Conservation (phyloP, 305 asterid species). For the Fraxinus greggii region DNA sequence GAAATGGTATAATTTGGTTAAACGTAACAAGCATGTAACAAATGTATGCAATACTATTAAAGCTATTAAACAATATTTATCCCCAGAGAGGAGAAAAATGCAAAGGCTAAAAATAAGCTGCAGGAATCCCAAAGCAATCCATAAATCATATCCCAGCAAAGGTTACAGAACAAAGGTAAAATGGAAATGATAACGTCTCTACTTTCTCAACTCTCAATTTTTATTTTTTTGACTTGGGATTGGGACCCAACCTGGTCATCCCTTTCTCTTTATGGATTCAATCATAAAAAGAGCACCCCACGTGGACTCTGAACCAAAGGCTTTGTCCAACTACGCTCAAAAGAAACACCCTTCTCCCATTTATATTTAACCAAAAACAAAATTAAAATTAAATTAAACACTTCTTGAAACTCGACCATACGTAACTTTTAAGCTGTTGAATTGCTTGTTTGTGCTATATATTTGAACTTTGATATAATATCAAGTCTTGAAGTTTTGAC, state of each 20-base stretch:
- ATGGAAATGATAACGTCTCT: slow-evolving; percentile 14
- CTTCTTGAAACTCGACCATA: neutral
- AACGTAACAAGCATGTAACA: neutral
- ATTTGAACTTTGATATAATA: neutral
- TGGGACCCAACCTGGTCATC: slow-evolving; percentile 40
- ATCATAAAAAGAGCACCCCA: slow-evolving; percentile 56
- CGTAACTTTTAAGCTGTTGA: neutral
- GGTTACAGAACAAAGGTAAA: slow-evolving; percentile 6
- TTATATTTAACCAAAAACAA: neutral
- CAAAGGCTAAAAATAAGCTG: neutral
- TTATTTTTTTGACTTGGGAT: slow-evolving; percentile 31
- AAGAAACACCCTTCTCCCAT: slow-evolving; percentile 14
- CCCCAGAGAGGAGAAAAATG: neutral
- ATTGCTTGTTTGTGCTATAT: neutral
- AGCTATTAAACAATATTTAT: neutral
- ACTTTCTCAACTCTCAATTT: slow-evolving; percentile 32
- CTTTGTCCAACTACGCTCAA: slow-evolving; percentile 43
- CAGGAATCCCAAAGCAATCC: neutral
- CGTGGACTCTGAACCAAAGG: slow-evolving; percentile 58
- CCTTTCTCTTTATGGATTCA: slow-evolving; percentile 57
- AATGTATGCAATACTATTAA: neutral
- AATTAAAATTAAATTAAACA: neutral
- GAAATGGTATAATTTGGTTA: neutral
- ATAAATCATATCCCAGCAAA: neutral
- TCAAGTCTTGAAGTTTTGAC: neutral